Evolutionary conservation across 2,329 filamentous ascomycete genomes (phyloP).

Genomic region (Xylariaceae sp.): DNA sequence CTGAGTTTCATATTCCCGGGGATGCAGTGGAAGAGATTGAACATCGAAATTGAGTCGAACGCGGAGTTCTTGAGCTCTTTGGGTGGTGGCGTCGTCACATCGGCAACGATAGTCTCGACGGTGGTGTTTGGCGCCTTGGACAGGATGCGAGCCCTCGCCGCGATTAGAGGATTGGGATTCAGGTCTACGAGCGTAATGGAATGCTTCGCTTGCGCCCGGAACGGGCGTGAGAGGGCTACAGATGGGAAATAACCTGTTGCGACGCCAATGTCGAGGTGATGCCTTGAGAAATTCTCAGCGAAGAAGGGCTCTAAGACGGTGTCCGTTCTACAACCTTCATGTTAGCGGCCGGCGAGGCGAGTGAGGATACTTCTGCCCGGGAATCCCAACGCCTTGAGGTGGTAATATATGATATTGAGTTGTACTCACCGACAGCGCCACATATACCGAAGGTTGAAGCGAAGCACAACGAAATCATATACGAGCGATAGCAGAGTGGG

Average conservation of each 20-base stretch:
- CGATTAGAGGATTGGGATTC: constrained; percentile 43
- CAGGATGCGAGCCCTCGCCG: constrained; percentile 39
- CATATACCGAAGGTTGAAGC: constrained; percentile 45
- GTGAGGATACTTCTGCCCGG: neutral
- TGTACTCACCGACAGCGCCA: constrained; percentile 46
- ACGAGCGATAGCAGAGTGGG: constrained; percentile 25
- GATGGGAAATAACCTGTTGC: constrained; percentile 29
- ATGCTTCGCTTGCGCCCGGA: constrained; percentile 28
- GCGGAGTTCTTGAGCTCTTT: constrained; percentile 32
- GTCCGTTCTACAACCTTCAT: constrained; percentile 6
- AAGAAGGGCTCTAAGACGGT: constrained; percentile 30
- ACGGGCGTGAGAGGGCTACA: constrained; percentile 25
- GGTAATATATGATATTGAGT: neutral
- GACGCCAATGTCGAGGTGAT: constrained; percentile 29
- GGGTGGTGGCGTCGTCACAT: constrained; percentile 45
- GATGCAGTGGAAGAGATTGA: constrained; percentile 52
- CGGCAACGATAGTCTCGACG: constrained; percentile 44
- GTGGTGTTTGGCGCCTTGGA: constrained; percentile 28
- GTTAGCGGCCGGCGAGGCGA: neutral
- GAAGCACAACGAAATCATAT: constrained; percentile 38
- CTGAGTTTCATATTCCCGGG: constrained; percentile 42
- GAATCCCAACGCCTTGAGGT: neutral
- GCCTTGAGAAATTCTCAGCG: constrained; percentile 24
- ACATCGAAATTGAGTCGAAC: constrained; percentile 53
- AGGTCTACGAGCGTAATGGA: constrained; percentile 48